phyloP scores from a whole-genome alignment of 495 filamentous ascomycete species.

The Penicillium canariense region DNA sequence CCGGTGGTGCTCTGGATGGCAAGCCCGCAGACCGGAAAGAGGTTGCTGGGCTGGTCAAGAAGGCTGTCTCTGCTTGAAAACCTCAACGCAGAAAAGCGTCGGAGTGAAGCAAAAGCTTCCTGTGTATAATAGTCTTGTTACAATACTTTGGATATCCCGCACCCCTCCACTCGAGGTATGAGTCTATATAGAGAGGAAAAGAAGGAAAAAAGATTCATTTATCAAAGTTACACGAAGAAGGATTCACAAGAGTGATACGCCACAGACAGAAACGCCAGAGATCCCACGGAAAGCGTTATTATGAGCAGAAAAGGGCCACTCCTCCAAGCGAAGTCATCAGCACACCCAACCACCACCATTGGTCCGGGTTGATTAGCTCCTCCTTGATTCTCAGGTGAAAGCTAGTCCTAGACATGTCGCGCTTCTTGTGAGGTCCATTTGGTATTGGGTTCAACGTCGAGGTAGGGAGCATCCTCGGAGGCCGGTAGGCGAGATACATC shows the following conservation, averaged over 20 bases:
- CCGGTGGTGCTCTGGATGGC: constrained; percentile 49
- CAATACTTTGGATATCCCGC: constrained; percentile 15
- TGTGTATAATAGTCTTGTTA: constrained; percentile 20
- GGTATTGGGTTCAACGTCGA: constrained; percentile 60
- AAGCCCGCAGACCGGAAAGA: constrained; percentile 52
- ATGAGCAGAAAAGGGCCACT: constrained; percentile 36
- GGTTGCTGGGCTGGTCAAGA: constrained; percentile 48
- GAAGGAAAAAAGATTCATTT: not conserved
- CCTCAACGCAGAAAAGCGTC: not conserved
- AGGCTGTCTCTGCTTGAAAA: constrained; percentile 26
- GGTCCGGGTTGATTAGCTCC: constrained; percentile 53
- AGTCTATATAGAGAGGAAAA: not conserved
- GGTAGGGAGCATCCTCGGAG: constrained; percentile 76
- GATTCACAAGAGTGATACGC: not conserved
- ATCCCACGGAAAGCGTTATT: not conserved
- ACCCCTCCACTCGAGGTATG: not conserved
- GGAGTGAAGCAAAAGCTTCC: not conserved
- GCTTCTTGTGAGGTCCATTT: constrained; percentile 18
- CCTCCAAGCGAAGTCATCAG: constrained; percentile 62
- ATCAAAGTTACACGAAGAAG: not conserved
- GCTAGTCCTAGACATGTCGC: constrained; percentile 14
- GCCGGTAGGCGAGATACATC: constrained; percentile 66
- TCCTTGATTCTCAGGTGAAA: constrained; percentile 37
- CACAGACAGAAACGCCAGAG: not conserved
- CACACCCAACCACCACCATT: constrained; percentile 70